Percentiles rank a stretch among this genome's conserved stretches.
Evolutionary conservation across 75 land plant species (phyloP).

Genomic region (Selaginella tamariscina): DNA sequence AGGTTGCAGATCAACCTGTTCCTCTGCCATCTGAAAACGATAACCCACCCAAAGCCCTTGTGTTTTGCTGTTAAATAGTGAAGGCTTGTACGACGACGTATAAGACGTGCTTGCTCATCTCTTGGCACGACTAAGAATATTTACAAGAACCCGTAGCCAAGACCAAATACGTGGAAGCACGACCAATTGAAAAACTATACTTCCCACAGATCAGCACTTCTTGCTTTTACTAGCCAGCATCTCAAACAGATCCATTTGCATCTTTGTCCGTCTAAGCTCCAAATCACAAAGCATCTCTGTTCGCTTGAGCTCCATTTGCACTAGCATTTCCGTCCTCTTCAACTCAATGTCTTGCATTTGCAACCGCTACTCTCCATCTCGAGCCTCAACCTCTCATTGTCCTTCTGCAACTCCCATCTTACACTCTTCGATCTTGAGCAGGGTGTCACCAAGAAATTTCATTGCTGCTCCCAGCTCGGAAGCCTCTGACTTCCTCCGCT

Average conservation of each 20-base stretch:
- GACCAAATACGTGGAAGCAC: too few species aligned
- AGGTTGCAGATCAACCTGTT: not conserved
- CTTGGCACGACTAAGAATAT: too few species aligned
- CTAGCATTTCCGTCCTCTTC: not conserved
- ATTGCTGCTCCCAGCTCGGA: not conserved
- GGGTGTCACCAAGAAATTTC: not conserved
- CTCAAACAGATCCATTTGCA: conserved; percentile 7
- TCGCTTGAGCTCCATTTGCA: conserved; percentile 1
- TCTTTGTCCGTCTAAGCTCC: conserved; percentile 4
- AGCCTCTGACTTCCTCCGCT: not conserved
- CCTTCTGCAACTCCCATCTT: conserved; percentile 9
- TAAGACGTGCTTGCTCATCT: too few species aligned
- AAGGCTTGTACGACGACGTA: too few species aligned
- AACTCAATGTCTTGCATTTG: not conserved
- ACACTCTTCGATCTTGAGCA: conserved; percentile 5
- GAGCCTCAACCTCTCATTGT: not conserved
- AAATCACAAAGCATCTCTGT: not conserved
- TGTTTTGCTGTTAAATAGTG: too few species aligned
- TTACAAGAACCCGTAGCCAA: too few species aligned
- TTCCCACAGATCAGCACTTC: too few species aligned
- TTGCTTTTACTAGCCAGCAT: not conserved
- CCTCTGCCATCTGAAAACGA: not conserved
- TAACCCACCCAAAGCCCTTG: too few species aligned
- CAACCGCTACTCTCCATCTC: conserved; percentile 5
- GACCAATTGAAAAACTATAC: too few species aligned